phyloP scores from a whole-genome alignment of 1,139 yeast species.

The Pichia sp. region DNA sequence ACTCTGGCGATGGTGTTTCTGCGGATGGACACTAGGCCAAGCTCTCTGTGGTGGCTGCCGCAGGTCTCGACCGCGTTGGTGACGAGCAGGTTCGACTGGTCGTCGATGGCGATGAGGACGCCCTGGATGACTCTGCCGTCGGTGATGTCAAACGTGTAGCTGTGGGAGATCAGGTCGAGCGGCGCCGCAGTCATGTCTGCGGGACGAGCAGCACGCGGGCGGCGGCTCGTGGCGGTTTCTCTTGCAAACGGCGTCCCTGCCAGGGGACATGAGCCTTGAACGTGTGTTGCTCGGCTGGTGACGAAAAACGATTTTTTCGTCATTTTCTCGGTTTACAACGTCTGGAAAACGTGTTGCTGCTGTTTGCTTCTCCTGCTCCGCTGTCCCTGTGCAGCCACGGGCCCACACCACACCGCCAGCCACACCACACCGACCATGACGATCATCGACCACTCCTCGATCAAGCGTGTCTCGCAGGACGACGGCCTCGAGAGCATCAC shows the following conservation, averaged over 20 bases:
- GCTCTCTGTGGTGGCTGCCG: conserved; percentile 23
- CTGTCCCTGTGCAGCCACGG: too few relatives aligned
- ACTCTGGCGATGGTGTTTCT: conserved; percentile 24
- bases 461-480: conserved; percentile 22
- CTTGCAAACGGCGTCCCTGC: too few relatives aligned
- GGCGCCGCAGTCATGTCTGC: conserved; percentile 16
- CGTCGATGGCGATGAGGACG: conserved; percentile 36
- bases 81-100: conserved; percentile 35
- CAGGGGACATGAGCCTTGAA: too few relatives aligned
- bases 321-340: neutral
- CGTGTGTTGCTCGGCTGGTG: neutral
- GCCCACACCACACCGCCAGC: neutral
- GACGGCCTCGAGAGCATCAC: conserved; percentile 29
- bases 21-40: conserved; percentile 38
- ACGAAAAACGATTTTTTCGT: neutral
- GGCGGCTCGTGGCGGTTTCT: neutral
- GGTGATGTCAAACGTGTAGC: conserved; percentile 26
- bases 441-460: conserved; percentile 24
- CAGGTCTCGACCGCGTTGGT: conserved; percentile 25
- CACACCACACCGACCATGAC: conserved; percentile 3
- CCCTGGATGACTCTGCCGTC: conserved; percentile 35
- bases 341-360: neutral
- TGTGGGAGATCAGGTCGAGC: conserved; percentile 29
- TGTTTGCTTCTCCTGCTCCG: neutral
- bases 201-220: neutral